Conservation (phyloP, 2,329 filamentous ascomycete genomes). For the Lecanoromycetidae sp. region DNA sequence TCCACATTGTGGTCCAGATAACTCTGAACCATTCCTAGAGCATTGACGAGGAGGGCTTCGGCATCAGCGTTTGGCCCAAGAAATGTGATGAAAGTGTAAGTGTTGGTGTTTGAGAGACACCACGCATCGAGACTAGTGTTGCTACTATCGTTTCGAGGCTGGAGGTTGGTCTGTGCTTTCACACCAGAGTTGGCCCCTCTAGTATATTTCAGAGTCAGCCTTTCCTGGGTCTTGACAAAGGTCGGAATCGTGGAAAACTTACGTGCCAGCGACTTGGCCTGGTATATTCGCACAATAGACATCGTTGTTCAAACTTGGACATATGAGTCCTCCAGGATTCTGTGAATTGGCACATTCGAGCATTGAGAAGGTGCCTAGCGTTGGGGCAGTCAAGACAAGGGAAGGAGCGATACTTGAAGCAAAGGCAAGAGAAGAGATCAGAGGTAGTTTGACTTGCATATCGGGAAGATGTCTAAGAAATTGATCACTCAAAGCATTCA, state of each 20-base stretch:
- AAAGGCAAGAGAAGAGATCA: not conserved
- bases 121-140: not conserved
- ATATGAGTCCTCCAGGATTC: not conserved
- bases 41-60: not conserved
- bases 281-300: constrained; percentile 1
- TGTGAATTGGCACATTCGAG: not conserved
- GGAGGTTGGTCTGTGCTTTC: too few relatives aligned
- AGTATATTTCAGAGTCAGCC: not conserved
- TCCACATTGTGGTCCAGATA: not conserved
- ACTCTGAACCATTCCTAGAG: not conserved
- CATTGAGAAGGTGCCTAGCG: not conserved
- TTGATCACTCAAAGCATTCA: too few relatives aligned
- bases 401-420: too few relatives aligned
- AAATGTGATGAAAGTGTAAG: too few relatives aligned
- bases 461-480: not conserved
- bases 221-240: not conserved
- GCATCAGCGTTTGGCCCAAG: too few relatives aligned
- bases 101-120: too few relatives aligned
- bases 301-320: not conserved
- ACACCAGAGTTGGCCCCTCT: not conserved
- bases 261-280: not conserved
- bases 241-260: not conserved
- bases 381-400: not conserved
- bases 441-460: not conserved
- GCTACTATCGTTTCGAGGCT: not conserved